Evolutionary conservation across 805 yeast genomes (phyloP).

Genomic region (Yarrowia yakushimensis): DNA sequence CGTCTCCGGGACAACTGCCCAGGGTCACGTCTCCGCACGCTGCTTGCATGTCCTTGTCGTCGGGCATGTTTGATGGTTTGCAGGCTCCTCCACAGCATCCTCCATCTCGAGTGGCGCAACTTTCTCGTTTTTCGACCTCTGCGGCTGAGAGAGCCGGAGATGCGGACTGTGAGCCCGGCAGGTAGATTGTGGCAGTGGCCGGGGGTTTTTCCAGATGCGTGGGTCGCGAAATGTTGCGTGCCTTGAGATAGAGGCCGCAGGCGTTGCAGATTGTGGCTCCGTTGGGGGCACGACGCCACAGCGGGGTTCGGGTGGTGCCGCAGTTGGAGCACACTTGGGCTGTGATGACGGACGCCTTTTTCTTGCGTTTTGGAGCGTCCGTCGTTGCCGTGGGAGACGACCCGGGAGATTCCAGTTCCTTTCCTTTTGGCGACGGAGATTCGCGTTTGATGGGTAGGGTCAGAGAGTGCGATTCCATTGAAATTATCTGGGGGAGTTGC

Average conservation of each 20-base stretch:
- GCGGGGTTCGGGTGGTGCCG: slow-evolving; percentile 85
- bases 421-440: not conserved
- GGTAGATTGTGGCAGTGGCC: slow-evolving; percentile 44
- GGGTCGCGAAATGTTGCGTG: slow-evolving; percentile 62
- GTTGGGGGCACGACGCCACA: slow-evolving; percentile 91
- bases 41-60: slow-evolving; percentile 21
- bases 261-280: slow-evolving; percentile 95
- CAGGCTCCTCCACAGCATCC: slow-evolving; percentile 21
- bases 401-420: not conserved
- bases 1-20: slow-evolving; percentile 61
- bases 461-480: no score
- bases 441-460: not conserved
- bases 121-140: slow-evolving; percentile 12
- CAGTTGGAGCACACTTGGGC: slow-evolving; percentile 77
- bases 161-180: slow-evolving; percentile 32
- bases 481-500: no score
- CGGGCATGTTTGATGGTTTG: slow-evolving; percentile 12
- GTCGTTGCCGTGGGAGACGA: not conserved
- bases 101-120: not conserved
- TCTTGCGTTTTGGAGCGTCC: not conserved
- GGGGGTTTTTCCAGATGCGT: slow-evolving; percentile 60
- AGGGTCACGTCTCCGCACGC: slow-evolving; percentile 21
- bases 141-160: not conserved
- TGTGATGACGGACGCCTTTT: slow-evolving; percentile 24
- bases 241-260: slow-evolving; percentile 76